Conservation (phyloP, 1,284 basidiomycete species). For the Coniferiporia weirii region DNA sequence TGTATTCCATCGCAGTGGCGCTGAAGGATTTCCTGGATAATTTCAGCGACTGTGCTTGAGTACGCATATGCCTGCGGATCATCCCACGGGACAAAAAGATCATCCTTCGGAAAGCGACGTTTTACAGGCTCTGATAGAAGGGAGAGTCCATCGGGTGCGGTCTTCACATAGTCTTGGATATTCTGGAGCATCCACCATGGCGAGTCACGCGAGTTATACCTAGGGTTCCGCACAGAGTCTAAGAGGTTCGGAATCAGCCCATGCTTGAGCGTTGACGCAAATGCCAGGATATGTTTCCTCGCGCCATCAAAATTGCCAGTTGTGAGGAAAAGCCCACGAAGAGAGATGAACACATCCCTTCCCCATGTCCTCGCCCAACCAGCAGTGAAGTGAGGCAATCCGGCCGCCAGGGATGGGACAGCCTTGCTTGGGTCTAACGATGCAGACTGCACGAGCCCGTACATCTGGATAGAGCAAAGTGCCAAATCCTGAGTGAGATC, state of each 20-base stretch:
- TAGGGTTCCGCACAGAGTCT: conserved; percentile 78
- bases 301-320: conserved; percentile 88
- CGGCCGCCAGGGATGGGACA: conserved; percentile 86
- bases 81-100: conserved; percentile 92
- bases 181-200: conserved; percentile 99
- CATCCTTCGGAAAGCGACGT: conserved; percentile 90
- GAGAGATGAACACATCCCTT: conserved; percentile 92
- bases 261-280: conserved; percentile 82
- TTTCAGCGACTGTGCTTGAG: conserved; percentile 81
- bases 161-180: conserved; percentile 89
- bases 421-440: conserved; percentile 69
- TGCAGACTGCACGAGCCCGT: conserved; percentile 83
- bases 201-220: conserved; percentile 90
- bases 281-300: conserved; percentile 83
- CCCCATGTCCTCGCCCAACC: conserved; percentile 97
- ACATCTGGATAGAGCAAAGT: conserved; percentile 85
- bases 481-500: conserved; percentile 88
- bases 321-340: conserved; percentile 87
- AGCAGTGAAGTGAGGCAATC: conserved; percentile 85
- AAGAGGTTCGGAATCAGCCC: conserved; percentile 91
- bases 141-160: conserved; percentile 79
- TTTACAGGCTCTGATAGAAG: conserved; percentile 81
- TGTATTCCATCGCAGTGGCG: conserved; percentile 89
- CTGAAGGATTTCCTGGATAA: conserved; percentile 95
- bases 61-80: conserved; percentile 79